A percentile compares a stretch with the other conserved stretches of the same genome.
phyloP scores from a whole-genome alignment of 768 basidiomycete genomes.

The Lactarius pseudohatsudake region DNA sequence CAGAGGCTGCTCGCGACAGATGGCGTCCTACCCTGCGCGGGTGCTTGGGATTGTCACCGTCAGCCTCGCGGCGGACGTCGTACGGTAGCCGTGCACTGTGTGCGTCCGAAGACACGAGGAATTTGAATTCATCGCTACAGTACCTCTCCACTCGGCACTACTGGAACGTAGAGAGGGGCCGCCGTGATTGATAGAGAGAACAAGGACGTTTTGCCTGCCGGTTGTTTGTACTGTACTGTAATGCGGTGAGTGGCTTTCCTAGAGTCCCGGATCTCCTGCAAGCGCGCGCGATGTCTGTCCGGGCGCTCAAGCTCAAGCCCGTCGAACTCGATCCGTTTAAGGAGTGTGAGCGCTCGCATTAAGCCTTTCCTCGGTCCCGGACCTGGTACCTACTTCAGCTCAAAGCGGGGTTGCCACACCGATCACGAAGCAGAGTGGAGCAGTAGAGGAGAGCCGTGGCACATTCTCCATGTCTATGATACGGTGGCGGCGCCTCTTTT shows the following conservation, averaged over 20 bases:
- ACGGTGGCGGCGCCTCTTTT: too few species aligned
- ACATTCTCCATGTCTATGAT: too few species aligned
- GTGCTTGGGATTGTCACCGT: neutral
- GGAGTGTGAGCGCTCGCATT: neutral
- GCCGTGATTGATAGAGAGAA: slow-evolving; percentile 54
- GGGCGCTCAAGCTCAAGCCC: neutral
- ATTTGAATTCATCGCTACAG: neutral
- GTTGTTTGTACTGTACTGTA: neutral
- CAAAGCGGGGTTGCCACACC: too few species aligned
- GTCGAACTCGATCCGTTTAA: neutral
- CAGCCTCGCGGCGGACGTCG: neutral
- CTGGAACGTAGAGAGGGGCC: too few species aligned
- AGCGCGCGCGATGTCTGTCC: neutral
- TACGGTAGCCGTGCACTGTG: neutral
- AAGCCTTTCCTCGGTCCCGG: neutral
- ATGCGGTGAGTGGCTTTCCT: neutral
- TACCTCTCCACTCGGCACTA: neutral
- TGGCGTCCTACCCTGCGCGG: too few species aligned
- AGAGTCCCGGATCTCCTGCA: neutral
- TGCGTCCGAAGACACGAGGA: neutral
- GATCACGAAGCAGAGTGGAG: too few species aligned
- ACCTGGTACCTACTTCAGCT: too few species aligned
- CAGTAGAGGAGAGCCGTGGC: too few species aligned
- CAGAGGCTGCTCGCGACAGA: neutral
- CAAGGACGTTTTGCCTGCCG: slow-evolving; percentile 51